Evolutionary conservation across 257 asterid species (phyloP).

Genomic region (Solanum pennellii): DNA sequence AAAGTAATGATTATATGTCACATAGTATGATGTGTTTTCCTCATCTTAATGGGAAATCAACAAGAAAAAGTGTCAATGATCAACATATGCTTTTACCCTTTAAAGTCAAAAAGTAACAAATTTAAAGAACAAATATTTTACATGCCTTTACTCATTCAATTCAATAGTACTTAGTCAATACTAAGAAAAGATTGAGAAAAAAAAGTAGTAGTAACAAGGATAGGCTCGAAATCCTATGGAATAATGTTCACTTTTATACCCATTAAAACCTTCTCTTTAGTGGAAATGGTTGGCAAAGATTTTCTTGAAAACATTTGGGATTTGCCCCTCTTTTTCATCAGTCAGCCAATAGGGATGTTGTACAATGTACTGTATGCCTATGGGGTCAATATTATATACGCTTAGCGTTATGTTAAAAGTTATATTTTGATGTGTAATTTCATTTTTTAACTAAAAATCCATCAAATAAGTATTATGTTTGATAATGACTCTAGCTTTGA

Average conservation of each 20-base stretch:
- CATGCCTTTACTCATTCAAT: constrained; percentile 8
- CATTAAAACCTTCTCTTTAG: not conserved
- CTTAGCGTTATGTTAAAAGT: too few relatives aligned
- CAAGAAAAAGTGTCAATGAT: constrained; percentile 15
- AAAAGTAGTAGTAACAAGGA: not conserved
- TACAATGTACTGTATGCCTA: not conserved
- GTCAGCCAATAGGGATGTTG: not conserved
- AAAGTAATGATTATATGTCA: constrained; percentile 1
- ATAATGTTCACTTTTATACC: constrained; percentile 3
- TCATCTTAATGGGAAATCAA: not conserved
- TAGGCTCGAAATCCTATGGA: constrained; percentile 17
- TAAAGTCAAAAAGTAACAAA: constrained; percentile 42
- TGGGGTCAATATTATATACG: not conserved
- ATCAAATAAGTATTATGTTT: too few relatives aligned
- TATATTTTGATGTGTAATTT: too few relatives aligned
- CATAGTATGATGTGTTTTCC: not conserved
- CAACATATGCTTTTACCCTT: constrained; percentile 7
- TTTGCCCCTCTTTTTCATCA: not conserved
- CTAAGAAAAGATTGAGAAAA: not conserved
- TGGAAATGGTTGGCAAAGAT: not conserved
- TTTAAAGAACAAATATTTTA: constrained; percentile 20
- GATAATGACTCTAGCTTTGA: not conserved
- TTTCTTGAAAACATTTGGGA: not conserved
- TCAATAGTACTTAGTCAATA: not conserved
- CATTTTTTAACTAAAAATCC: too few relatives aligned